Evolutionary conservation across 2,329 filamentous ascomycete genomes (phyloP), one percentile per base, ranked within the genome.

Genomic region (Colletotrichum kahawae): DNA sequence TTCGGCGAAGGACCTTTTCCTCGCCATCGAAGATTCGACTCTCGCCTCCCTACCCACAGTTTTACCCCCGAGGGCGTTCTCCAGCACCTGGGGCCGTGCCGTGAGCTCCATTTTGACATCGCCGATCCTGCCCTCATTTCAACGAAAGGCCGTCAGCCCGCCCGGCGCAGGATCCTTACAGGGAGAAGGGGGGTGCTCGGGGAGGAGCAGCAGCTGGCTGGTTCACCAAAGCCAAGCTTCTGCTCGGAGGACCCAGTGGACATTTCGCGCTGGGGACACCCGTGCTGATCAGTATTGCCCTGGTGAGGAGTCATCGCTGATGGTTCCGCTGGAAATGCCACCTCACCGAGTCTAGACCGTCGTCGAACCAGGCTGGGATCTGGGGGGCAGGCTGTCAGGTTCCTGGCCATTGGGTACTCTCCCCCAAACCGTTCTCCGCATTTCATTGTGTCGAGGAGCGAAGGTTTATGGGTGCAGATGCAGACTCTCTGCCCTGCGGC

Each of bases 311-410:
- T 69, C 34, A 59, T 60, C 43, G 27, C n/a, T 70, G 36, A 60
- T 70, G 67, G 60, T 38, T 51, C 24, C 27, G 8, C 31, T 34
- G 51, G 31, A 29, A 71, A 71, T 74, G 63, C 71, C 38, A 74
- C 71, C 68, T 71, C 38, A 33, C 38, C 18, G 6, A 36, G 38
- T 74, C 71, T 67, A 74, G 71, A 67, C 68, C 68, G 34, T 66
- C 62, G 27, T 24, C 71, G 68, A 71, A 51, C 71, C 7, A 18
- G 3, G 24, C 56, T 43, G 67, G 56, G 67, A 69, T 69, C 56
- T 54, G 27, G 56, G 66, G 57, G 31, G 64, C 54, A 59, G 24
- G 24, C 12, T 31, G 36, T 67, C 38, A 36, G 21, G 33, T 38
- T 74, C 34, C 48, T 12, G 51, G 51, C 34, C 10, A 67, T 59